A percentile compares a stretch with the other conserved stretches of the same genome.
phyloP scores from a whole-genome alignment of 495 filamentous ascomycete species.

The Amphirosellinia nigrospora region DNA sequence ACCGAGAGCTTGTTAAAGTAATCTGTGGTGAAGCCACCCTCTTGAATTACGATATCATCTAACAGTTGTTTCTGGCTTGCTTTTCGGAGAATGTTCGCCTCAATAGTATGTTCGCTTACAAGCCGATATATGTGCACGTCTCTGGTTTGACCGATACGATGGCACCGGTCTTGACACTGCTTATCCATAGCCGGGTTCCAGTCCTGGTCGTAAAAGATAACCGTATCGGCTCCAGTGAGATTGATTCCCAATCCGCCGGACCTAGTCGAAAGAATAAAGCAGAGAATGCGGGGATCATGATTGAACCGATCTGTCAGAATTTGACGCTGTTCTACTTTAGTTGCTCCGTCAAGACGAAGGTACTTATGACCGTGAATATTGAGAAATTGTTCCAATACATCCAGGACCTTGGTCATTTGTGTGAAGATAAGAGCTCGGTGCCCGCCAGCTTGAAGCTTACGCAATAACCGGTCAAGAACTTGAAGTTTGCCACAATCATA shows the following conservation, averaged over 20 bases:
- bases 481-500: conserved; percentile 99
- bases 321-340: conserved; percentile 93
- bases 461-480: conserved; percentile 82
- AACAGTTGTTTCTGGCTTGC: conserved; percentile 97
- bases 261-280: conserved; percentile 92
- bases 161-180: conserved; percentile 96
- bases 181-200: conserved; percentile 99
- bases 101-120: conserved; percentile 96
- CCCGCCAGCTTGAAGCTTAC: conserved; percentile 84
- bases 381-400: conserved; percentile 96
- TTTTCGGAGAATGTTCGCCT: conserved; percentile 97
- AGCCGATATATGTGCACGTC: conserved; percentile 99
- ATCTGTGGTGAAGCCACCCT: conserved; percentile 97
- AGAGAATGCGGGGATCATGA: conserved; percentile 86
- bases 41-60: conserved; percentile 97
- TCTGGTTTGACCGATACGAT: conserved; percentile 96
- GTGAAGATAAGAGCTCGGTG: conserved; percentile 98
- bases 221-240: conserved; percentile 93
- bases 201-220: conserved; percentile 99
- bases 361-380: conserved; percentile 99
- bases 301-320: conserved; percentile 98
- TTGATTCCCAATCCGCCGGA: conserved; percentile 97
- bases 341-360: conserved; percentile 90
- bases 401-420: conserved; percentile 98
- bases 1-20: conserved; percentile 86